A percentile compares a stretch with the other conserved stretches of the same genome.
phyloP scores from a whole-genome alignment of 2,329 filamentous ascomycete genomes.

The Harringtonia aguacate region DNA sequence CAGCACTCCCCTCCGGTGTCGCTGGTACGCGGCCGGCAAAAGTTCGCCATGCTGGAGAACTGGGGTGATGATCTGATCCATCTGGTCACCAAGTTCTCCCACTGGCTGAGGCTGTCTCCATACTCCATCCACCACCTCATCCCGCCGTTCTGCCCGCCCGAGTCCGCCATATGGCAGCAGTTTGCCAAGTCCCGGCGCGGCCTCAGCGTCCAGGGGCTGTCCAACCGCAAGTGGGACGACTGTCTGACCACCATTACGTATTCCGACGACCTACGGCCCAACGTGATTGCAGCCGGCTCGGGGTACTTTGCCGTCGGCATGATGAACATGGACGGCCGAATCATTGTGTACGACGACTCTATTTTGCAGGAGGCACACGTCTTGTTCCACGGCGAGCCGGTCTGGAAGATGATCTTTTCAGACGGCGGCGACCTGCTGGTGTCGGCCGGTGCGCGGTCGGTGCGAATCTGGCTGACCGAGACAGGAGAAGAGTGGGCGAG shows the following conservation, averaged over 20 bases:
- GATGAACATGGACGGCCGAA: not conserved
- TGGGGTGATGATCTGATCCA: constrained; percentile 15
- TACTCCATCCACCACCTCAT: constrained; percentile 15
- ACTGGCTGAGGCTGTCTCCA: constrained; percentile 7
- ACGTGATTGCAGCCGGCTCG: not conserved
- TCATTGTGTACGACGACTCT: constrained; percentile 13
- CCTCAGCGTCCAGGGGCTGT: constrained; percentile 10
- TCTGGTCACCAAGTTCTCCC: constrained; percentile 14
- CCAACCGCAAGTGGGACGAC: constrained; percentile 13
- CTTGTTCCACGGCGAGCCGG: constrained; percentile 11
- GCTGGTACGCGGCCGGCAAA: not conserved
- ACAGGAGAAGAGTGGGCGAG: not conserved
- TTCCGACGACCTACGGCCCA: not conserved
- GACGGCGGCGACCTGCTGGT: constrained; percentile 8
- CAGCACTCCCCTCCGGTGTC: constrained; percentile 6
- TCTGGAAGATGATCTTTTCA: constrained; percentile 13
- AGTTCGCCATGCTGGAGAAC: constrained; percentile 8
- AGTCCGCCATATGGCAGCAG: constrained; percentile 13
- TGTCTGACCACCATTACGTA: constrained; percentile 14
- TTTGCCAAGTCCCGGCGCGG: constrained; percentile 11
- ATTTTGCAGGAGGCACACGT: constrained; percentile 11
- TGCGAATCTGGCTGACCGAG: constrained; percentile 11
- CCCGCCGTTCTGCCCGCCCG: constrained; percentile 15
- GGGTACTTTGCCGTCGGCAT: constrained; percentile 11
- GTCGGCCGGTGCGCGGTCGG: constrained; percentile 6